Percentiles rank a stretch among this genome's conserved stretches.
These are phyloP conservation scores for Acephala macrosclerotiorum DNA, from an alignment of 2,329 filamentous ascomycete species.

Conservation along the genomic window DNA sequence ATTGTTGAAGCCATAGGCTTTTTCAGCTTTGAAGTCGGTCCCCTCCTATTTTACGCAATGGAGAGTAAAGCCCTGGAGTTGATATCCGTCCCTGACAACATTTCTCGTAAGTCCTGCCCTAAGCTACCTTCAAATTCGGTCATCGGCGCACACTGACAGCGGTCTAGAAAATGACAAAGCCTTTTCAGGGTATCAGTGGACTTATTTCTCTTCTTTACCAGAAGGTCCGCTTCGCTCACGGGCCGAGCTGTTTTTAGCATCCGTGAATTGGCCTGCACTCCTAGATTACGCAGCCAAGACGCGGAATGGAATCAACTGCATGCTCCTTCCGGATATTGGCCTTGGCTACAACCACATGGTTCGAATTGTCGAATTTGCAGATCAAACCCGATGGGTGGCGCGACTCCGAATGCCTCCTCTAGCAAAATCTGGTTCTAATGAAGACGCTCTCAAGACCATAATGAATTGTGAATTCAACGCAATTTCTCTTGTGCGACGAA, in stretches of 20 bases:
- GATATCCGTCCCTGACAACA: not conserved
- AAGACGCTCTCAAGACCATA: slow-evolving; percentile 5
- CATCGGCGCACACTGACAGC: not conserved
- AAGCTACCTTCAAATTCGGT: not conserved
- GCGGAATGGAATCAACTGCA: slow-evolving; percentile 17
- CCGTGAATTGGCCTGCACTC: slow-evolving; percentile 14
- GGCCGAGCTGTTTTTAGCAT: slow-evolving; percentile 13
- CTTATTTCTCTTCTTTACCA: slow-evolving; percentile 13
- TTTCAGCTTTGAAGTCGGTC: too few relatives aligned
- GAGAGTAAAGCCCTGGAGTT: not conserved
- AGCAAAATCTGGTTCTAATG: slow-evolving; percentile 1
- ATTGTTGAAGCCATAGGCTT: too few relatives aligned
- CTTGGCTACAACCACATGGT: slow-evolving; percentile 21
- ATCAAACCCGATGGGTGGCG: slow-evolving; percentile 17
- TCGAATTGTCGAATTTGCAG: slow-evolving; percentile 19
- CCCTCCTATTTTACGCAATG: slow-evolving; percentile 1
- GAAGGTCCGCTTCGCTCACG: slow-evolving; percentile 10
- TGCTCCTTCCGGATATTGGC: slow-evolving; percentile 17
- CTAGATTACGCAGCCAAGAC: slow-evolving; percentile 8
- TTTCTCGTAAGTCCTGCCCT: slow-evolving; percentile 4
- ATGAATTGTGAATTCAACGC: slow-evolving; percentile 16
- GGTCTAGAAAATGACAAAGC: slow-evolving; percentile 9
- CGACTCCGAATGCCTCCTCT: slow-evolving; percentile 12
- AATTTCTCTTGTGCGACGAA: slow-evolving; percentile 15
- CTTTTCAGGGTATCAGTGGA: slow-evolving; percentile 14